These are phyloP conservation scores for Paracoccidioides lutzii DNA, from an alignment of 2,329 filamentous ascomycete species.

Conservation along the genomic window DNA sequence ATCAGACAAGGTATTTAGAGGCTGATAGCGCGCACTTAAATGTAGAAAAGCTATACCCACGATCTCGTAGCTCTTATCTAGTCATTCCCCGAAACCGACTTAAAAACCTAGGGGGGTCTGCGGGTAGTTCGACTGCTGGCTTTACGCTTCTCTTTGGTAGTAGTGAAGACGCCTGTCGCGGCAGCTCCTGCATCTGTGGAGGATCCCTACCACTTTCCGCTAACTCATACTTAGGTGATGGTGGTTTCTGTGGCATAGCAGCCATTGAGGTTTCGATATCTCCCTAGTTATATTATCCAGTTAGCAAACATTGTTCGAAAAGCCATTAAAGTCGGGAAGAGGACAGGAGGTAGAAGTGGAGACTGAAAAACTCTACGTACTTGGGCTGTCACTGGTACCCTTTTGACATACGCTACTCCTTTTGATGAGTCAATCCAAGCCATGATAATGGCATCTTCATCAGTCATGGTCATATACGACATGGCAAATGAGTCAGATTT, in stretches of 20 bases:
- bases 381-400: conserved; percentile 10
- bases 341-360: too few species aligned
- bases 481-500: conserved; percentile 28
- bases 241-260: background rate
- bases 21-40: too few species aligned
- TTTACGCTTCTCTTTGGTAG: background rate
- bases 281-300: background rate
- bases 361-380: background rate
- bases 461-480: conserved; percentile 26
- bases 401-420: conserved; percentile 20
- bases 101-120: conserved; percentile 1
- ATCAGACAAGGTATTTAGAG: background rate
- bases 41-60: background rate
- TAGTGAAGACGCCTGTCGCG: background rate
- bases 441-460: conserved; percentile 28
- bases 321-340: background rate
- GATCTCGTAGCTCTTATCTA: background rate
- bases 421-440: conserved; percentile 30
- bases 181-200: background rate
- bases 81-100: background rate
- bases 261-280: background rate
- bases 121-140: background rate
- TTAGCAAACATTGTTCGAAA: background rate
- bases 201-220: background rate
- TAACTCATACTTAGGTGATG: conserved; percentile 1